Evolutionary conservation across 2,329 filamentous ascomycete genomes (phyloP).

Genomic region (Septoria linicola): DNA sequence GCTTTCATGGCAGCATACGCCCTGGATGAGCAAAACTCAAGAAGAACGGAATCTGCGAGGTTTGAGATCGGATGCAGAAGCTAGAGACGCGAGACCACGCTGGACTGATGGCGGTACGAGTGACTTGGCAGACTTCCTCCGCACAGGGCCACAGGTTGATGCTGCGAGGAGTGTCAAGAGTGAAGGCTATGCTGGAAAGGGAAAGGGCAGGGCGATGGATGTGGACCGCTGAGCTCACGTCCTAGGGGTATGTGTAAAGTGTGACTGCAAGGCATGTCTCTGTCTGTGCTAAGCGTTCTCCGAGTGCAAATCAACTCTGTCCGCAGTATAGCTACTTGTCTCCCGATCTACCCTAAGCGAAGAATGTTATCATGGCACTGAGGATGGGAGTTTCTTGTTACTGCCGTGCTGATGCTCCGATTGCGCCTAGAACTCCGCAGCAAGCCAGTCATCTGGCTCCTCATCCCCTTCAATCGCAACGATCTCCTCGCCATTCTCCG

Average conservation of each 20-base stretch:
- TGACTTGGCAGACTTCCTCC: slow-evolving; percentile 5
- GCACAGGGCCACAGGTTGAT: not conserved
- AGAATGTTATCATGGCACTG: too few relatives aligned
- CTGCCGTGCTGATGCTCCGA: too few relatives aligned
- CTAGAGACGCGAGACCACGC: slow-evolving; percentile 1
- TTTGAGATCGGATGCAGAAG: not conserved
- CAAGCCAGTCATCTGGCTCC: not conserved
- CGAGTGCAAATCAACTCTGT: too few relatives aligned
- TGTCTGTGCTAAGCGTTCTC: too few relatives aligned
- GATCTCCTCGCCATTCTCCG: not conserved
- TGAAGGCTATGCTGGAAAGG: not conserved
- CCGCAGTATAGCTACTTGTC: too few relatives aligned
- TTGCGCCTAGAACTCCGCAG: too few relatives aligned
- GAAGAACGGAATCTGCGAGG: not conserved
- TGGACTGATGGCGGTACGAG: not conserved
- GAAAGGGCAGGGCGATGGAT: not conserved
- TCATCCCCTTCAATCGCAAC: not conserved
- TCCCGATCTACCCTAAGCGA: too few relatives aligned
- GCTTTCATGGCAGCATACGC: slow-evolving; percentile 10
- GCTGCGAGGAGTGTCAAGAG: not conserved
- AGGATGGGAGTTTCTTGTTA: too few relatives aligned
- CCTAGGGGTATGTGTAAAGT: too few relatives aligned
- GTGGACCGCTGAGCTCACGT: not conserved
- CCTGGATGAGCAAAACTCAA: not conserved
- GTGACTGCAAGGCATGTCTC: too few relatives aligned